Evolutionary conservation across 768 basidiomycete genomes (phyloP), one percentile per base, ranked within the genome.

Genomic region (Pholiota microspora): DNA sequence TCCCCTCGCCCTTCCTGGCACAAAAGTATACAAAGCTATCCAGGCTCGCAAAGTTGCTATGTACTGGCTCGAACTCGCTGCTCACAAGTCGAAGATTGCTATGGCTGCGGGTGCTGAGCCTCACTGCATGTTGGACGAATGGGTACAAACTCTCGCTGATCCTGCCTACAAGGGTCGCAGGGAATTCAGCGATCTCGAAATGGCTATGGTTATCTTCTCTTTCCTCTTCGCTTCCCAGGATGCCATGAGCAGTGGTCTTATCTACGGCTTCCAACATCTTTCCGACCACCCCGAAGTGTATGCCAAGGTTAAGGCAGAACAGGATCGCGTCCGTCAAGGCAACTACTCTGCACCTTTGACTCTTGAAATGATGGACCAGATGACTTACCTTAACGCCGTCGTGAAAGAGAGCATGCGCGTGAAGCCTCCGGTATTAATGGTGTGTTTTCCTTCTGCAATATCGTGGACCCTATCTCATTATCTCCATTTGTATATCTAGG

Each of bases 171-270:
- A 94, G 69, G 87, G 89, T 59, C 84, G 86, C 59, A 82, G 77
- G 57, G 92, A 98, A 57, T 98, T 94, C 74, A 89, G 85, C 60
- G 89, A 98, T 69, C 79, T 81, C 61, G 96, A 99, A 73, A 98
- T 98, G 84, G 94, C 92, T 25, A 91, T 97, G 87, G 95, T 97
- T 65, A 73, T 99, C 35, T 87, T 99, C 67, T 94, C 92, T 9
- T 98, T 98, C 86, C 76, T 99, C 51, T 98, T 98, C 64, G 97
- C 93, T 2, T 89, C 86, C 23, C 93, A 97, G 76, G 97, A 99
- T 68, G 97, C 97, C 45, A 98, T 99, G 97, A 92, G 92, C 68
- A 94, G 91, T 56, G 95, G 94, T 47, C 75, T 98, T 63, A 94
- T 97, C 65, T 98, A 92, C 70, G 89, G 85, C 34, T 97, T 98